These are phyloP conservation scores for Colletotrichum sidae DNA, from an alignment of 2,329 filamentous ascomycete species.

Conservation along the genomic window DNA sequence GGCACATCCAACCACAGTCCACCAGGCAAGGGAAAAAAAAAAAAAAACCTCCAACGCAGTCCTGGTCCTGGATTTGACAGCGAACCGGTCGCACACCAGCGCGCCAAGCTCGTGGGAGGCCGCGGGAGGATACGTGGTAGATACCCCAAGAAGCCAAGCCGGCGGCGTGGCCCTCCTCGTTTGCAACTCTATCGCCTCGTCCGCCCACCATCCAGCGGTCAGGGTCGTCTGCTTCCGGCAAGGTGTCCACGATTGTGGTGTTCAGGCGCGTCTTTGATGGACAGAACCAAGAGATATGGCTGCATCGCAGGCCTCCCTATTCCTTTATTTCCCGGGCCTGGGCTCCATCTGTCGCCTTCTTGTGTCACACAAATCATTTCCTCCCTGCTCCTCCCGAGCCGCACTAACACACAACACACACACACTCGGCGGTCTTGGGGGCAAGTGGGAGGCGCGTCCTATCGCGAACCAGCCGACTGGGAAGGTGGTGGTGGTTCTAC, in stretches of 20 bases:
- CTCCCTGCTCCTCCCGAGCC: not conserved
- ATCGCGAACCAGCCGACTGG: too few species aligned
- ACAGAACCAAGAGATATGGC: constrained; percentile 23
- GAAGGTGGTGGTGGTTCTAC: too few species aligned
- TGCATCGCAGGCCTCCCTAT: constrained; percentile 10
- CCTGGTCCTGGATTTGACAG: too few species aligned
- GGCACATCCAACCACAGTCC: constrained; percentile 35
- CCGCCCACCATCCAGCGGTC: constrained; percentile 18
- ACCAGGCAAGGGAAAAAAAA: not conserved
- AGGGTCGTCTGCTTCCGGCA: constrained; percentile 6
- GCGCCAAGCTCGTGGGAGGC: too few species aligned
- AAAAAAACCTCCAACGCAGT: too few species aligned
- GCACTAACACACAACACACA: too few species aligned
- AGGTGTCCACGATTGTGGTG: not conserved
- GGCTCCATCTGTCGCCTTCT: constrained; percentile 1
- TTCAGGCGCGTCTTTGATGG: not conserved
- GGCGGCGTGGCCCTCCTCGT: not conserved
- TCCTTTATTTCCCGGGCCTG: constrained; percentile 25
- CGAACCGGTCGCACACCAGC: too few species aligned
- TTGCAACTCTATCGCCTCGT: constrained; percentile 26
- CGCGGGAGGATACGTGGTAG: not conserved
- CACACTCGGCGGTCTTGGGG: too few species aligned
- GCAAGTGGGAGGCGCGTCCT: too few species aligned
- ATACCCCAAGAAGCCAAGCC: not conserved
- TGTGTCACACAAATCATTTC: constrained; percentile 26